Percentiles rank a stretch among this genome's conserved stretches.
phyloP scores from a whole-genome alignment of 257 asterid species.

The Solanum acaule region DNA sequence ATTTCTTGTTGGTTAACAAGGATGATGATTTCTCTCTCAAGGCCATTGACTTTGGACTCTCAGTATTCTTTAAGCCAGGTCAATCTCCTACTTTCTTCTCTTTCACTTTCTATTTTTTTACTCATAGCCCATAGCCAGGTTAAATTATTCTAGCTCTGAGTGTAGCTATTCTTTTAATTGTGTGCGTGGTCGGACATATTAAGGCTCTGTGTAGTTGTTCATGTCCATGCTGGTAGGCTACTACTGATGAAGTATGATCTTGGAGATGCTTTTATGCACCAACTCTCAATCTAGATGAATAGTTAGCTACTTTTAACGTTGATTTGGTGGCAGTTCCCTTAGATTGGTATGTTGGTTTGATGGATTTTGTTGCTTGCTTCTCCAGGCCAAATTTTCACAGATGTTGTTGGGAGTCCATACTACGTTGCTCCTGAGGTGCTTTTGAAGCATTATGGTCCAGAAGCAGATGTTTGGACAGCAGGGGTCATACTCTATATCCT shows the following conservation, averaged over 20 bases:
- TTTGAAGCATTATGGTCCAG: conserved; percentile 82
- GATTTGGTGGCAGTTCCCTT: background rate
- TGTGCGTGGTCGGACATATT: background rate
- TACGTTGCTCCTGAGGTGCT: conserved; percentile 97
- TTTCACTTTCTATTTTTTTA: background rate
- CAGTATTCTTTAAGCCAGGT: conserved; percentile 97
- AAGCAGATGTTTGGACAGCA: conserved; percentile 96
- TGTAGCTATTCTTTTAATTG: background rate
- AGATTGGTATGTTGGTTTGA: background rate
- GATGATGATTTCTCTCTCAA: conserved; percentile 88
- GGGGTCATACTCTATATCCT: conserved; percentile 85
- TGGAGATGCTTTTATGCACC: background rate
- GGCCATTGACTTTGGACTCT: conserved; percentile 94
- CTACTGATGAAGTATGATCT: background rate
- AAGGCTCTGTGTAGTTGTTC: background rate
- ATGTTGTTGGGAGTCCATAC: conserved; percentile 96
- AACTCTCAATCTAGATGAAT: background rate
- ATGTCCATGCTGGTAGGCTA: background rate
- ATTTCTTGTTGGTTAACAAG: conserved; percentile 81
- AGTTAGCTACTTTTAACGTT: background rate
- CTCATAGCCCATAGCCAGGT: background rate
- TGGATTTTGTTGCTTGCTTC: conserved; percentile 2
- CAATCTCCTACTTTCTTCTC: background rate
- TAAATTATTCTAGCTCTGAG: background rate
- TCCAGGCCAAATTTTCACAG: conserved; percentile 83